Base-by-base conservation (phyloP, 2,329 filamentous ascomycete genomes). In the Clarireedia hainanense region DNA sequence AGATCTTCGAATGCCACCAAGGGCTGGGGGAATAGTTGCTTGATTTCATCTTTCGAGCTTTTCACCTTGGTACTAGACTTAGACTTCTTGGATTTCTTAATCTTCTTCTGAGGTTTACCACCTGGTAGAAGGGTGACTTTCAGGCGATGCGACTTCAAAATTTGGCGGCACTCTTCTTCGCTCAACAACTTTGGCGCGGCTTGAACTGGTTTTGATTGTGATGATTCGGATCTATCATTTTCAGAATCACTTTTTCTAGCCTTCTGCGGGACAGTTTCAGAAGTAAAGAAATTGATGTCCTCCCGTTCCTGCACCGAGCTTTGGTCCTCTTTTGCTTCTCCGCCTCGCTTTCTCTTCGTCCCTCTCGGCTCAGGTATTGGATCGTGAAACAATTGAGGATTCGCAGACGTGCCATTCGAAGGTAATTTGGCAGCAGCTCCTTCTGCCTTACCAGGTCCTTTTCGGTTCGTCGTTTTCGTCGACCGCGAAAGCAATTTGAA, bases 141-240 rank as follows among this genome's bases (percentile, higher is more conserved):
- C 61, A 96, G 76, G 61, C 91, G 88, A 71, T 96, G 90, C 56
- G 84, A 86, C 59, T 85, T 84, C 59, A 96, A 73, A 10, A 92
- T 76, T 58, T 85, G 81, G 64, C 86, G 85, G 64, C 88, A 85
- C 68, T 91, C 83, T 56, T 86, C 84, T 64, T 87, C 79, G 64
- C 83, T 80, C 63, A 90, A 76, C 27, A 68, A 47, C 39, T 58
- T 67, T 17, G 63, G 39, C 9, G 47, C 15, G 27, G 45, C 51
- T 27, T 36, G 49, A 37, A 63, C 12, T 9, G 24, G 45, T 52
- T 54, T 20, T 51, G 24, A 17, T 45, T 52, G 30, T 26, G 55
- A 42, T 14, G 45, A n/a, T 26, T 52, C 52, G 17, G 48, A 47
- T n/a, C 42, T 55, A 37, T 60, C 52, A 6, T 62, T 55, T 24